Evolutionary conservation across 805 yeast species (phyloP), one percentile per base, ranked within the genome.

Genomic region (Zygosaccharomyces gambellarensis): DNA sequence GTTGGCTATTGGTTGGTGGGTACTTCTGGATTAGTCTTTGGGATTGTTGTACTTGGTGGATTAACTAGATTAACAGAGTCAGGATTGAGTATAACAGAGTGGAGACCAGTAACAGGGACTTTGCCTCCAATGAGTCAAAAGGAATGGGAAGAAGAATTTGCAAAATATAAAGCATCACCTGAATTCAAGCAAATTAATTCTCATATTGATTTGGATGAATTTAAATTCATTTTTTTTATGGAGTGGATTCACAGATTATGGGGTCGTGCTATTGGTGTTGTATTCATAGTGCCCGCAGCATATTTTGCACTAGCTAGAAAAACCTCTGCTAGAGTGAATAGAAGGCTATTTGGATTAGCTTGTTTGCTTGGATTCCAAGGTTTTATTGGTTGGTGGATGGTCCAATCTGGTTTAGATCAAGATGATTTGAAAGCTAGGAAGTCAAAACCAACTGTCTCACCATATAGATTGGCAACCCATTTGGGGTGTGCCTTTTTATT

Each of bases 311-410:
- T 76, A 14, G 71, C 83, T 3, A 80, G 81, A 36, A 81, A 74
- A 54, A 81, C 92, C 9, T 81, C 90, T 2, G 69, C 79, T 3
- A 82, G 81, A 50, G 84, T 87, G 3, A 83, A 87, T 43, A 72
- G 73, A 49, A 77, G 88, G 57, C 72, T 94, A 12, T 68, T 87
- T 19, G 87, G 87, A 1, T 78, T 94, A 41, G 79, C 95, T 38
- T 81, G 77, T 0, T 71, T 94, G 45, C 75, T 94, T 50, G 99
- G 96, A 9, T 71, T 94, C 43, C 99, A 94, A 73, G 99, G 99
- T 46, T 86, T 84, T 46, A 85, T 94, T 57, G 99, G 99, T 29
- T 94, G 99, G 99, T 94, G 99, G 99, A 94, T 94, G 99, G 99
- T 94, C 46, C 82, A 87, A 61, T 88, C 97, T 8, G 99, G 99